Base-by-base conservation (phyloP, 805 yeast genomes). In the Zygosaccharomyces gambellarensis region DNA sequence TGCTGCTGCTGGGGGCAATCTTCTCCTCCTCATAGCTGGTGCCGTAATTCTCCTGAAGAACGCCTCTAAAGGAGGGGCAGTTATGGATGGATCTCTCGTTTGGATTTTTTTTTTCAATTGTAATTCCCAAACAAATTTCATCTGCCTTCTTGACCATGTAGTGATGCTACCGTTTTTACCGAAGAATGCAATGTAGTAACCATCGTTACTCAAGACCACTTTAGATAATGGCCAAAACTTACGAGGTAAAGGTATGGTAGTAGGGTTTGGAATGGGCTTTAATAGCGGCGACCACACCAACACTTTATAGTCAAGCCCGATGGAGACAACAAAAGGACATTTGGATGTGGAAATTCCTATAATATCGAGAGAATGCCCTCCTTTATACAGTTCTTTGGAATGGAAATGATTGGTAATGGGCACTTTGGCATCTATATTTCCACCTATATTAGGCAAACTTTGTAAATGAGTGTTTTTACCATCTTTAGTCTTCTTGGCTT, bases 221-320 rank as follows among this genome's bases (percentile, higher is more conserved):
- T 78, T 77, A 10, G 80, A 76, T 0, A 85, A 73, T 1, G 90
- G 90, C 82, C 87, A 78, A 43, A 78, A 71, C 36, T 76, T 74
- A 3, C 71, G 63, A 8, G 69, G 61, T 5, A 70, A 61, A 19
- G 77, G 77, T 25, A 75, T 59, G 41, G 69, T 72, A 1, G 76
- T 71, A 6, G 81, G 82, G 22, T 59, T 52, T 45, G 75, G 83
- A 44, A 68, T 63, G 36, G 74, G 86, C 19, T 61, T 65, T 1
- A 72, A 65, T 47, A 82, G 61, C 3, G 90, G 90, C 0, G 87
- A 83, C 95, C 95, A 87, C 9, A 87, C 79, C 29, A 80, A 64
- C 3, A 87, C 74, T 51, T 75, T 78, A 56, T 85, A 90, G 58
- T 87, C 95, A 60, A 88, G 69, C 3, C 90, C 92, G 25, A 85